Evolutionary conservation across 2,329 filamentous ascomycete genomes (phyloP).

Genomic region (Diplodia sapinea): DNA sequence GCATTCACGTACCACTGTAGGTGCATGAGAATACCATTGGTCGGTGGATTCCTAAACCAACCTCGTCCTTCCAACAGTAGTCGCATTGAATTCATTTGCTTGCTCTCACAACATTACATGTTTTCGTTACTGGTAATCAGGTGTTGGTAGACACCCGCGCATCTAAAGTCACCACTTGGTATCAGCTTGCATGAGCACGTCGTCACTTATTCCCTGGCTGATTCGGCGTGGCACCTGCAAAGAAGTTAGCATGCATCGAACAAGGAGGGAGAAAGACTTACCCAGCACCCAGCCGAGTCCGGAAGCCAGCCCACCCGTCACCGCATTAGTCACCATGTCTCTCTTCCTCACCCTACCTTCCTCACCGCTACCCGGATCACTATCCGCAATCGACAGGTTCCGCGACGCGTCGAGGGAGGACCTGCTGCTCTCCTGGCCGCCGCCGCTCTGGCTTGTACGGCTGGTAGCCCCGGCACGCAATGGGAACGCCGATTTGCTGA

Average conservation of each 20-base stretch:
- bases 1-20: background rate
- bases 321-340: constrained; percentile 72
- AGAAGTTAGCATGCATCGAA: background rate
- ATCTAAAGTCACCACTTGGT: background rate
- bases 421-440: constrained; percentile 27
- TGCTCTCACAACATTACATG: background rate
- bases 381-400: constrained; percentile 39
- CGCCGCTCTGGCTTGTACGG: constrained; percentile 33
- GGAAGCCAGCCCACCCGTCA: constrained; percentile 65
- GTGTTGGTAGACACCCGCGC: background rate
- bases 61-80: background rate
- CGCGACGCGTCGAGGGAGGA: constrained; percentile 6
- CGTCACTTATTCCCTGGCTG: constrained; percentile 9
- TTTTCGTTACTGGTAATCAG: background rate
- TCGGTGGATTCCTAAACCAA: background rate
- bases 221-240: constrained; percentile 27
- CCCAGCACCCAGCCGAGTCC: constrained; percentile 71
- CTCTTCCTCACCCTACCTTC: constrained; percentile 67
- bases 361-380: constrained; percentile 44
- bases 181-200: background rate
- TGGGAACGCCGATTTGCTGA: constrained; percentile 56
- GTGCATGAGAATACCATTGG: background rate
- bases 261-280: constrained; percentile 36
- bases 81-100: background rate
- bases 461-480: constrained; percentile 38